These are phyloP conservation scores for Cruciata laevipes DNA, from an alignment of 257 asterid genomes.

Conservation along the genomic window DNA sequence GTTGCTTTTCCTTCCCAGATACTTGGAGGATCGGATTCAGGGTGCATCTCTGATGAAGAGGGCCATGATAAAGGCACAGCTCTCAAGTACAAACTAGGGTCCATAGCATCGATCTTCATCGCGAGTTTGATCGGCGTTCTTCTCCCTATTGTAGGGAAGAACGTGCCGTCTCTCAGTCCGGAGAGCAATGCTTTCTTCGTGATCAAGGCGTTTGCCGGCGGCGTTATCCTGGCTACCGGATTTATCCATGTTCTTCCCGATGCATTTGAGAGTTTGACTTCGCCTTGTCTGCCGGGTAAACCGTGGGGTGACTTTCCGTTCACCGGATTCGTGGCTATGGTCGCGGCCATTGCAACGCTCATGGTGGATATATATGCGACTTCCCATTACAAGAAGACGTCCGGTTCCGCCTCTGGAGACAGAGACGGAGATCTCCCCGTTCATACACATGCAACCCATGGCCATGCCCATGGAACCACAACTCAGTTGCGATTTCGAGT, in stretches of 20 bases:
- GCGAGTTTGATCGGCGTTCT: constrained; percentile 14
- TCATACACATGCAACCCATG: constrained; percentile 11
- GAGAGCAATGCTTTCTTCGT: constrained; percentile 23
- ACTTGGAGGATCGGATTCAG: neutral
- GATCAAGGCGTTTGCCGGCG: constrained; percentile 32
- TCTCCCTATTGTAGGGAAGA: constrained; percentile 14
- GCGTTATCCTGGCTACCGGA: constrained; percentile 28
- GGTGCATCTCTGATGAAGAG: constrained; percentile 1
- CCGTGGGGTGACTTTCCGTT: constrained; percentile 16
- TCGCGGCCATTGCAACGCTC: constrained; percentile 5
- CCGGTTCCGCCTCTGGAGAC: too few species aligned
- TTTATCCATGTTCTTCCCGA: constrained; percentile 29
- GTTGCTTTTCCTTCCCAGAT: neutral
- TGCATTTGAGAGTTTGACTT: constrained; percentile 15
- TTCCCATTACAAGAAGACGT: constrained; percentile 4
- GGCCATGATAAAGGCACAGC: constrained; percentile 5
- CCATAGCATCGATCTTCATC: constrained; percentile 14
- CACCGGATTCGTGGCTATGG: constrained; percentile 12
- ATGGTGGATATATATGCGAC: constrained; percentile 16
- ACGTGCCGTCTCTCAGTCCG: constrained; percentile 14
- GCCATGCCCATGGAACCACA: constrained; percentile 5
- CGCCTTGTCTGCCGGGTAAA: constrained; percentile 4
- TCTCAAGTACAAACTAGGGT: constrained; percentile 17
- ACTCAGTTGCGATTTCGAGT: constrained; percentile 11
- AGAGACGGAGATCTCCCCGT: neutral